Evolutionary conservation across 2,329 filamentous ascomycete genomes (phyloP).

Genomic region (Grosmannia huntii): DNA sequence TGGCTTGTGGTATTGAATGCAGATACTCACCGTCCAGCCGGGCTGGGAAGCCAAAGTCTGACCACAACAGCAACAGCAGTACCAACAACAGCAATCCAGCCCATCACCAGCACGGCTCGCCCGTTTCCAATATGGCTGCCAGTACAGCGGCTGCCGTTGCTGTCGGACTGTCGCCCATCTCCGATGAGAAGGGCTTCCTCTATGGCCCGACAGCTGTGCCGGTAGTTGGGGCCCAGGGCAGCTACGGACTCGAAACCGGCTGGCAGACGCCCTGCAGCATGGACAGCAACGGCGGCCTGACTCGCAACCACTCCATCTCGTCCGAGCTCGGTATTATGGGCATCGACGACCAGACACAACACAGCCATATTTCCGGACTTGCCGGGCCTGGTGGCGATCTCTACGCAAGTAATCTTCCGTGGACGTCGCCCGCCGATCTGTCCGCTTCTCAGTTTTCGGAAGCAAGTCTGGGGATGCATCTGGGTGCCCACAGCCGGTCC

Average conservation of each 20-base stretch:
- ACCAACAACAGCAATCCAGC: conserved; percentile 6
- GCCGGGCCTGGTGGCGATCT: conserved; percentile 17
- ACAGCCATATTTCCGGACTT: neutral
- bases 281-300: conserved; percentile 19
- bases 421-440: conserved; percentile 26
- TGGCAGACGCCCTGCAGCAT: conserved; percentile 26
- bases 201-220: conserved; percentile 13
- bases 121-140: conserved; percentile 2
- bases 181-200: conserved; percentile 19
- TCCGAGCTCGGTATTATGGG: conserved; percentile 20
- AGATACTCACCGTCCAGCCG: conserved; percentile 39
- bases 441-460: conserved; percentile 20
- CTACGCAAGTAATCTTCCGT: conserved; percentile 25
- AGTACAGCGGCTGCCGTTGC: conserved; percentile 9
- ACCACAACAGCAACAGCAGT: conserved; percentile 17
- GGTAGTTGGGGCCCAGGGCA: conserved; percentile 15
- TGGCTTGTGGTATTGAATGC: conserved; percentile 35
- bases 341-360: conserved; percentile 16
- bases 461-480: conserved; percentile 21
- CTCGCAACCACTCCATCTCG: conserved; percentile 21
- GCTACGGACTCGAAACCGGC: conserved; percentile 24
- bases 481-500: conserved; percentile 7
- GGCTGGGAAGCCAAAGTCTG: conserved; percentile 34
- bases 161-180: conserved; percentile 14
- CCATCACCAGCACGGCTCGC: neutral